Evolutionary conservation across 306 rosid species (phyloP), one percentile per base, ranked within the genome.

Genomic region (Psophocarpus tetragonolobus): DNA sequence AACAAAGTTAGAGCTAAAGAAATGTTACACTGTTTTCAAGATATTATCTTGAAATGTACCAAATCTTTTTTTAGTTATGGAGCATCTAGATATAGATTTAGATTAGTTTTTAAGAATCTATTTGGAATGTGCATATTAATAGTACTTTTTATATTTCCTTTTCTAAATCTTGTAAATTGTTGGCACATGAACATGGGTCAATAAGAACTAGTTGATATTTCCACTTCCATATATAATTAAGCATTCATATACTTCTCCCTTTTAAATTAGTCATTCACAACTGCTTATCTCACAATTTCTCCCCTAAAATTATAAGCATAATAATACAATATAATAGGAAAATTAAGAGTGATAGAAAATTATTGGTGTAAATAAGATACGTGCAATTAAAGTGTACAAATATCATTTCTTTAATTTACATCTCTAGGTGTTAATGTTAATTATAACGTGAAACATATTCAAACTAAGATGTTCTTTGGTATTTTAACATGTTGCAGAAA

Each of bases 401-500:
- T n/a, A n/a, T n/a, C n/a, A n/a, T n/a, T n/a, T n/a, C n/a, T n/a
- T 9, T 69, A 27, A 3, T 41, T 68, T 41, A 0, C 42, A 18
- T 66, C 1, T 23, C 4, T 24, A 10, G 39, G 50, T 45, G 20
- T 45, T 15, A 4, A 47, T 47, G 54, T n/a, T 5, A n/a, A 47
- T 5, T n/a, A 1, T 10, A 54, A 54, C 13, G 6, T 73, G 20
- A 1, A 24, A n/a, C n/a, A 65, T 18, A 26, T 27, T 17, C 2
- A 71, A 30, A 17, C 56, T 27, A 35, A 17, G 0, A 61, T 17
- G 39, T 48, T 23, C 1, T 29, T 18, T 66, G 6, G 7, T 4
- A 29, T n/a, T n/a, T 39, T 5, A 18, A 36, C 9, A 51, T 32
- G 18, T 80, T 41, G 17, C 77, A 93, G 98, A 93, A 93, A 81